Conservation (phyloP, 257 asterid genomes). For the Paulownia fortunei region DNA sequence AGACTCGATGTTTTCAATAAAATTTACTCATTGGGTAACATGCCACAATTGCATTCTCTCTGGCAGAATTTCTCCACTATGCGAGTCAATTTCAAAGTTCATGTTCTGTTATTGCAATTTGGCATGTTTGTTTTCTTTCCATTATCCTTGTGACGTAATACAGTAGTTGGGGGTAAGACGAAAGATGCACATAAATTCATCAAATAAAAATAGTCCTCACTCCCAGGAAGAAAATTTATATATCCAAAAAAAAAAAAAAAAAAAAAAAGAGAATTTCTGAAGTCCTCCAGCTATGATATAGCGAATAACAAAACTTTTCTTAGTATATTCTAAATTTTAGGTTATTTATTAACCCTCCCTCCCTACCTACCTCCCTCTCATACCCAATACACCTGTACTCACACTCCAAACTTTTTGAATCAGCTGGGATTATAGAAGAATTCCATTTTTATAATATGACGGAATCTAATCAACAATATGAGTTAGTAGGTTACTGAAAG, state of each 20-base stretch:
- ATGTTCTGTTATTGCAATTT: too few species aligned
- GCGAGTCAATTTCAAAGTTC: too few species aligned
- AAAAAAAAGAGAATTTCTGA: too few species aligned
- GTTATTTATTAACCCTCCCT: background rate
- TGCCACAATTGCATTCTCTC: background rate
- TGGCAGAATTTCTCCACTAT: too few species aligned
- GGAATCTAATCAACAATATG: background rate
- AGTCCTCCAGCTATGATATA: too few species aligned
- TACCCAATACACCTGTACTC: background rate
- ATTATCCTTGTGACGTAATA: too few species aligned
- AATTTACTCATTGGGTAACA: background rate
- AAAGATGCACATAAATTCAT: too few species aligned
- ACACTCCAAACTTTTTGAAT: background rate
- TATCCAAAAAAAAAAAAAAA: background rate
- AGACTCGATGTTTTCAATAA: background rate
- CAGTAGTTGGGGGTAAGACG: too few species aligned
- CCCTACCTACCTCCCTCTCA: background rate
- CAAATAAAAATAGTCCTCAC: too few species aligned
- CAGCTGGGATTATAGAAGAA: slow-evolving; percentile 3
- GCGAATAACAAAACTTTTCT: too few species aligned
- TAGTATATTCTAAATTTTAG: background rate
- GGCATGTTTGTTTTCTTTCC: too few species aligned
- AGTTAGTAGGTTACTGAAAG: background rate
- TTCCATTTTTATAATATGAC: background rate
- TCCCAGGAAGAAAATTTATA: too few species aligned